Evolutionary conservation across 257 asterid genomes (phyloP).

Genomic region (Verbena officinalis): DNA sequence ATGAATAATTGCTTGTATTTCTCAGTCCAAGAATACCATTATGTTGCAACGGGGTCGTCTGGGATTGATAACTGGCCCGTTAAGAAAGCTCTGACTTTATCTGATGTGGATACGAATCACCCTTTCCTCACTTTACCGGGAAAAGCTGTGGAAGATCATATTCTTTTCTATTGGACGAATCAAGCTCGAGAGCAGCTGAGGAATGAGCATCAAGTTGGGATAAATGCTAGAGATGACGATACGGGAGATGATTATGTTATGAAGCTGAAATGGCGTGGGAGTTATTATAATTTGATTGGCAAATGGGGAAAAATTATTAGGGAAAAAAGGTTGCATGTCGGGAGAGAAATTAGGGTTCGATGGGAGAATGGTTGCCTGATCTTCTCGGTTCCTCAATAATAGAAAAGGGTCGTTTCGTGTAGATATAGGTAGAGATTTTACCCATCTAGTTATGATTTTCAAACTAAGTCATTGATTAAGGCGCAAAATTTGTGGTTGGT

Average conservation of each 20-base stretch:
- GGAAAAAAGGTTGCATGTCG: conserved; percentile 53
- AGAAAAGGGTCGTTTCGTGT: conserved; percentile 15
- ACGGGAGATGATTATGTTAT: conserved; percentile 51
- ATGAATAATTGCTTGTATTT: conserved; percentile 47
- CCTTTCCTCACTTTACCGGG: conserved; percentile 62
- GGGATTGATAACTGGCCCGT: conserved; percentile 58
- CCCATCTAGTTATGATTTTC: conserved; percentile 18
- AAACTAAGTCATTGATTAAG: conserved; percentile 15
- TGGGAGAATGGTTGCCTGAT: conserved; percentile 61
- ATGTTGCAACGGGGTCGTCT: conserved; percentile 28
- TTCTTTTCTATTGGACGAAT: conserved; percentile 54
- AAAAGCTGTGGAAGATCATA: conserved; percentile 59
- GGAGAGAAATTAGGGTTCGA: conserved; percentile 55
- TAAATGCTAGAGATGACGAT: conserved; percentile 57
- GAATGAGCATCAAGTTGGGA: conserved; percentile 49
- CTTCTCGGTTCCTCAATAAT: conserved; percentile 53
- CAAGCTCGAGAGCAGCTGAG: conserved; percentile 56
- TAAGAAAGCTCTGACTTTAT: conserved; percentile 55
- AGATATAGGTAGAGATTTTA: conserved; percentile 38
- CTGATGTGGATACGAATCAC: conserved; percentile 60
- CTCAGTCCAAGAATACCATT: conserved; percentile 46
- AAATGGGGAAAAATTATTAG: conserved; percentile 63
- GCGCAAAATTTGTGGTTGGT: conserved; percentile 21
- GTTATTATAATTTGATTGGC: conserved; percentile 54
- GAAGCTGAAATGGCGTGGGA: conserved; percentile 58